phyloP scores from a whole-genome alignment of 2,329 filamentous ascomycete species.

The Talaromyces verruculosus region DNA sequence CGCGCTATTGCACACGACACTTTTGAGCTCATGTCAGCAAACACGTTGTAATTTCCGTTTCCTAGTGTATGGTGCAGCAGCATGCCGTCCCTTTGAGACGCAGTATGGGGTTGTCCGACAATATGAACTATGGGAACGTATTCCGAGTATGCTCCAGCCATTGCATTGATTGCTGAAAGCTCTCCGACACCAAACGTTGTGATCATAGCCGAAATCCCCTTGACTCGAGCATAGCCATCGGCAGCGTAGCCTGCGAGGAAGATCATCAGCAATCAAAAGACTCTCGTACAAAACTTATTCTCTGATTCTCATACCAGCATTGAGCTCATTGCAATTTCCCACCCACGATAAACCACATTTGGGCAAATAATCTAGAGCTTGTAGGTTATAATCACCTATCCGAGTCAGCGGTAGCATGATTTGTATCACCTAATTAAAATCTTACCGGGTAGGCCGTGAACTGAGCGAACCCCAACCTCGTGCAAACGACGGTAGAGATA shows the following conservation, averaged over 20 bases:
- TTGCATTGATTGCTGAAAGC: constrained; percentile 68
- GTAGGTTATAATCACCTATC: constrained; percentile 65
- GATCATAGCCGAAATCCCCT: constrained; percentile 65
- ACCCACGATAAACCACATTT: constrained; percentile 58
- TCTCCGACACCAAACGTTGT: constrained; percentile 73
- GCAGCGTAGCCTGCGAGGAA: constrained; percentile 62
- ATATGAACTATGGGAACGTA: constrained; percentile 66
- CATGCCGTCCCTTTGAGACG: constrained; percentile 45
- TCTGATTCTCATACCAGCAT: constrained; percentile 48
- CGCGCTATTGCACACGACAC: constrained; percentile 54
- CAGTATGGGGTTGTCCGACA: constrained; percentile 53
- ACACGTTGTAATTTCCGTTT: constrained; percentile 56
- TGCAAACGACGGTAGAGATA: constrained; percentile 53
- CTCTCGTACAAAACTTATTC: neutral
- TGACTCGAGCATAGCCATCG: constrained; percentile 71
- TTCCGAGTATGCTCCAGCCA: constrained; percentile 73
- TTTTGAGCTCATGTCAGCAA: constrained; percentile 51
- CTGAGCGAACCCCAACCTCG: constrained; percentile 50
- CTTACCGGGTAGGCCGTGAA: constrained; percentile 56
- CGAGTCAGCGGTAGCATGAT: constrained; percentile 17
- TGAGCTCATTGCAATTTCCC: constrained; percentile 63
- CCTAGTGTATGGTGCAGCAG: constrained; percentile 67
- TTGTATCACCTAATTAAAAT: constrained; percentile 34
- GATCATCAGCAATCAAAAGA: neutral
- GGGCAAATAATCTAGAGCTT: constrained; percentile 58